These are phyloP conservation scores for Phaeosphaeriaceae sp. DNA, from an alignment of 2,329 filamentous ascomycete genomes.

Conservation along the genomic window DNA sequence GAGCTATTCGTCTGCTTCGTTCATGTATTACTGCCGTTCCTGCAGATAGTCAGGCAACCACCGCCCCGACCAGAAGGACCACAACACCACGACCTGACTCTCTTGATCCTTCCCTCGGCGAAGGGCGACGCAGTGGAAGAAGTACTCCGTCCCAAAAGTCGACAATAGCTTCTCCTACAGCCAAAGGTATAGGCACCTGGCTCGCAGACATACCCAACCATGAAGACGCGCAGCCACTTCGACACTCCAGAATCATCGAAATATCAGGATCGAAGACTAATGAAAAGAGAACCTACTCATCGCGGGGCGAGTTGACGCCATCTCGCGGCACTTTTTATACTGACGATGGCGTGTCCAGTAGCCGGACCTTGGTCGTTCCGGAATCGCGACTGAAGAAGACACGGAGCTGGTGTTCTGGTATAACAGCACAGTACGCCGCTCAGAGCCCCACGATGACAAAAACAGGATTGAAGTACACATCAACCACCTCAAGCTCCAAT, in stretches of 20 bases:
- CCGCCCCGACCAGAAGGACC: constrained; percentile 17
- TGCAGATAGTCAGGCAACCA: constrained; percentile 14
- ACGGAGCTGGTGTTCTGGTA: constrained; percentile 31
- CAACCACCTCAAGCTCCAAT: constrained; percentile 32
- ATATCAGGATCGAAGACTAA: constrained; percentile 9
- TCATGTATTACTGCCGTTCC: constrained; percentile 31
- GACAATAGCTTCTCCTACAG: constrained; percentile 11
- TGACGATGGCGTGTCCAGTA: constrained; percentile 32
- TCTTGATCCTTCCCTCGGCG: constrained; percentile 27
- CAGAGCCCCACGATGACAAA: constrained; percentile 19
- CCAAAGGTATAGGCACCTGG: constrained; percentile 37
- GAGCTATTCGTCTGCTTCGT: constrained; percentile 30
- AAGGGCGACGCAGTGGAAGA: constrained; percentile 26
- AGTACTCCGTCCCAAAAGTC: constrained; percentile 19
- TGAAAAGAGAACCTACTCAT: constrained; percentile 12
- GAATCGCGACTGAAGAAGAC: constrained; percentile 28
- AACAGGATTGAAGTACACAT: constrained; percentile 18
- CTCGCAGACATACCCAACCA: constrained; percentile 36
- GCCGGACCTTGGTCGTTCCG: constrained; percentile 22
- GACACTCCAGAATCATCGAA: constrained; percentile 24
- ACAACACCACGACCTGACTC: constrained; percentile 31
- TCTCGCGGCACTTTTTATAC: constrained; percentile 40
- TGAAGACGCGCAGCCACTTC: constrained; percentile 23
- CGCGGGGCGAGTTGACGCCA: constrained; percentile 15
- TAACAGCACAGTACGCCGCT: constrained; percentile 14